Evolutionary conservation across 2,329 filamentous ascomycete species (phyloP).

Genomic region (Neopestalotiopsis sp.): DNA sequence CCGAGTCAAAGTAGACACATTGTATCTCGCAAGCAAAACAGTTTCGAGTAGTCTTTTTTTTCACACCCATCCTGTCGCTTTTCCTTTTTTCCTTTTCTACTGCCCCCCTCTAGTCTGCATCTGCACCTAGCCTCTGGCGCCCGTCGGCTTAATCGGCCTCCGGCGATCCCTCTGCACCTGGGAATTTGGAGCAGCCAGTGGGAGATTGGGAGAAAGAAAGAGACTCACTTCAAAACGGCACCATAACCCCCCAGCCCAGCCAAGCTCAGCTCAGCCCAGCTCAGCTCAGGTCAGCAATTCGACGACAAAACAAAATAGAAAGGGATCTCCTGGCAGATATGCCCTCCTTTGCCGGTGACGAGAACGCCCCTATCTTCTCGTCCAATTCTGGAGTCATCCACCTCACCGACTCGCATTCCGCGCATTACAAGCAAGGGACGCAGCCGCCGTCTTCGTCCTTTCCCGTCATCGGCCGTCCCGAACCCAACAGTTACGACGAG

Average conservation of each 20-base stretch:
- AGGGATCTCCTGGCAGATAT: conserved; percentile 39
- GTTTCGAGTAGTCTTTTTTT: neutral
- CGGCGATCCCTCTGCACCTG: conserved; percentile 6
- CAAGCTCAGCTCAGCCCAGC: neutral
- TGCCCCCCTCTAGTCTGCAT: neutral
- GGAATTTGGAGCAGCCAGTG: conserved; percentile 8
- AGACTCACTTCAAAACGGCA: neutral
- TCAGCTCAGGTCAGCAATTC: neutral
- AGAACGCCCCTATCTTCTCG: conserved; percentile 37
- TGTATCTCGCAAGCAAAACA: neutral
- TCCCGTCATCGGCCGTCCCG: conserved; percentile 27
- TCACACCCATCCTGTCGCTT: neutral
- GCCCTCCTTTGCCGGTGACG: conserved; percentile 60
- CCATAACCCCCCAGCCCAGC: neutral
- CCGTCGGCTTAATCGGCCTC: conserved; percentile 8
- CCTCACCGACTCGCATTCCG: conserved; percentile 33
- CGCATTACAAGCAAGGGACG: conserved; percentile 11
- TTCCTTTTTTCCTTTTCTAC: neutral
- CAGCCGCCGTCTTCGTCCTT: neutral
- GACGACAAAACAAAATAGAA: neutral
- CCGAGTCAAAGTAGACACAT: neutral
- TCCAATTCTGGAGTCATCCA: conserved; percentile 35
- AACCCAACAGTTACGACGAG: conserved; percentile 57
- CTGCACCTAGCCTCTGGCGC: conserved; percentile 5
- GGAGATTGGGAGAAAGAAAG: neutral